Percentiles rank a stretch among this genome's conserved stretches.
Conservation (phyloP, 176 grass and related monocot genomes). For the Aegilops sharonensis region DNA sequence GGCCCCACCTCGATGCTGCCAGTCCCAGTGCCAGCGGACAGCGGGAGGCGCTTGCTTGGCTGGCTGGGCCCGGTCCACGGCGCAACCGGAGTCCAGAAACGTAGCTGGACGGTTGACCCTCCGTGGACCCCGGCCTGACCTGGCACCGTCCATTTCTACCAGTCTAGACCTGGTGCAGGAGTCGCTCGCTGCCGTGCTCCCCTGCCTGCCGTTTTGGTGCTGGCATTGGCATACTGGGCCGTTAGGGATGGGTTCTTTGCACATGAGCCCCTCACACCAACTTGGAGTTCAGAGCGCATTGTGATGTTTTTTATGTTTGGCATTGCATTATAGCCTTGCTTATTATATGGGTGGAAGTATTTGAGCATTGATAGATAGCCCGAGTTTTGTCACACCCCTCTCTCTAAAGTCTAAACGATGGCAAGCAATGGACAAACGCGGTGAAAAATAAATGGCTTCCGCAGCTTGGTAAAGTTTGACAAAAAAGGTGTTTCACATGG, state of each 20-base stretch:
- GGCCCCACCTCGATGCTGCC: constrained; percentile 14
- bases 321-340: not conserved
- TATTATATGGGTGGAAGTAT: not conserved
- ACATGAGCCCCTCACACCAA: not conserved
- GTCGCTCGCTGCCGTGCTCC: not conserved
- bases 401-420: no score
- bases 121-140: not conserved
- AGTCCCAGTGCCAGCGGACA: not conserved
- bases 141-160: not conserved
- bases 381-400: no score
- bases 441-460: no score
- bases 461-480: no score
- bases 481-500: no score
- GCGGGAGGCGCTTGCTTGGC: not conserved
- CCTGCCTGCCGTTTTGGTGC: constrained; percentile 7
- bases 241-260: not conserved
- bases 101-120: constrained; percentile 22
- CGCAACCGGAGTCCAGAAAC: not conserved
- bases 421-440: no score
- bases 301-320: not conserved
- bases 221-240: not conserved
- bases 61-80: constrained; percentile 33
- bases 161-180: constrained; percentile 18
- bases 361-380: not conserved
- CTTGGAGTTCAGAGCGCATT: not conserved